Base-by-base conservation (phyloP, 2,329 filamentous ascomycete species). In the Colletotrichum eleusines region DNA sequence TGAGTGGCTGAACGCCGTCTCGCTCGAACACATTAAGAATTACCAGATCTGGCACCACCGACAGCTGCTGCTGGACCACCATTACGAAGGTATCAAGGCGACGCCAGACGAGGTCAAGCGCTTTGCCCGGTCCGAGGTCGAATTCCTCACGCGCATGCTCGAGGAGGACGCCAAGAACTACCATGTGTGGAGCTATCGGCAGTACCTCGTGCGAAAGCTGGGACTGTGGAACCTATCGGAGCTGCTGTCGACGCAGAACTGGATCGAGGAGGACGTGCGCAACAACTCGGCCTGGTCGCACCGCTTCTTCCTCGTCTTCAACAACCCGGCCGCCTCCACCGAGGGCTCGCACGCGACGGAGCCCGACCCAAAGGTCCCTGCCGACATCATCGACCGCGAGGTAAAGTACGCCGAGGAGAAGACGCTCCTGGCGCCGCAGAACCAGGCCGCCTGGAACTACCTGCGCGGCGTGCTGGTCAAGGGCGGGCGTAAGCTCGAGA, bases 241-340 rank as follows among this genome's bases (percentile, higher is more conserved):
- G 85, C 84, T 97, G 26, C 81, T 84, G 62, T 90, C 91, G 71
- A 89, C 94, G 42, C 92, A 96, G 78, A 81, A 82, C 48, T 87
- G 97, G 80, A 88, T 99, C 69, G 85, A 89, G 68, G 84, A 89
- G 42, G 96, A 99, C 80, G 90, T 98, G 71, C 89, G 95, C 77
- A 99, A 99, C 84, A 99, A 99, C 81, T 96, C 93, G 54, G 96
- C 95, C 20, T 99, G 96, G 96, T 97, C 95, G 74, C 95, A 99
- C 84, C 91, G 96, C 62, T 98, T 96, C 86, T 97, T 95, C 80
- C 80, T 98, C n/a, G 90, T 95, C 23, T 97, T 98, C 74, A 87
- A 88, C 79, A 84, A 87, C 84, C 91, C 86, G 26, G 83, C 75
- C 1, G 76, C 82, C 31, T 82, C 84, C 16, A 89, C 87, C 0